phyloP scores from a whole-genome alignment of 371 early-diverging fungal genomes.

The Saksenaea vasiformis region DNA sequence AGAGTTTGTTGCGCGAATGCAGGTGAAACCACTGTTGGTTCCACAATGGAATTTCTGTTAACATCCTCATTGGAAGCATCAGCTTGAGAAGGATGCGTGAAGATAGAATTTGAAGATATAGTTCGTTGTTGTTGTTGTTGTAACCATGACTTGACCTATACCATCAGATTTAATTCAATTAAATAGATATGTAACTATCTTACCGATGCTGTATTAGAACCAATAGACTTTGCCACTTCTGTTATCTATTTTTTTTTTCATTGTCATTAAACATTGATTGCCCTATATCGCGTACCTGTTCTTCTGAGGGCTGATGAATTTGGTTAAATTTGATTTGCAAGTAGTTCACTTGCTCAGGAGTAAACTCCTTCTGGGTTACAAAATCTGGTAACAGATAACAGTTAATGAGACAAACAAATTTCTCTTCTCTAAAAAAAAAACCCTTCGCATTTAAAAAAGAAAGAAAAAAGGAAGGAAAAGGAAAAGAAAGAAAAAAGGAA shows the following conservation, averaged over 20 bases:
- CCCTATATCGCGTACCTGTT: neutral
- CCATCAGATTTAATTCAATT: neutral
- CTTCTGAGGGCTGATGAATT: neutral
- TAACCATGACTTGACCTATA: neutral
- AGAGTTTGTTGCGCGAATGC: neutral
- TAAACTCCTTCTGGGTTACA: slow-evolving; percentile 1
- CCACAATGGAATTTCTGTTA: neutral
- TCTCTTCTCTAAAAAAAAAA: neutral
- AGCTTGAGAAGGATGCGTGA: neutral
- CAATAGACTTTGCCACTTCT: neutral
- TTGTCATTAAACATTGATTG: neutral
- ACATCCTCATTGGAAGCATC: neutral
- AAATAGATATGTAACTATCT: neutral
- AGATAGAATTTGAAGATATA: neutral
- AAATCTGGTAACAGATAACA: neutral
- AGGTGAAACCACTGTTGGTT: neutral
- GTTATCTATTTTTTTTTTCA: neutral
- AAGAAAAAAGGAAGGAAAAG: neutral
- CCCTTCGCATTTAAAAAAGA: neutral
- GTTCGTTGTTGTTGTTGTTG: neutral
- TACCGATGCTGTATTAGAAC: neutral
- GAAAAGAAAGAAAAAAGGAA: neutral
- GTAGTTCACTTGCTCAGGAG: neutral
- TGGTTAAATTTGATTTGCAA: neutral
- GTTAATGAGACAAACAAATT: neutral